These are phyloP conservation scores for Sporothrix protearum DNA, from an alignment of 2,329 filamentous ascomycete genomes.

Conservation along the genomic window DNA sequence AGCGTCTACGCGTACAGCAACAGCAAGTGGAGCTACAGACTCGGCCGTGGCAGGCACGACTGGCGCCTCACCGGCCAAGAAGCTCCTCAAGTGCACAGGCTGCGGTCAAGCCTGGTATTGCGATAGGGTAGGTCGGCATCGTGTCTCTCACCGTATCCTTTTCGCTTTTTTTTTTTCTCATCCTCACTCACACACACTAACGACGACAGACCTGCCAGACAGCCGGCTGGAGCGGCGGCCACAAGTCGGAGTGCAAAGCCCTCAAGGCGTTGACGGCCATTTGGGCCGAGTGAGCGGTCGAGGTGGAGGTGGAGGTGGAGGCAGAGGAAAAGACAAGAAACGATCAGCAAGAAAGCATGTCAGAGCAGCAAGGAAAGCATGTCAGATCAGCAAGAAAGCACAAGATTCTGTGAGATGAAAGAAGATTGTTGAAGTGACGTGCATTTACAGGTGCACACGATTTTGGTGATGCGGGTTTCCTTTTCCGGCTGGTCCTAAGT, in stretches of 20 bases:
- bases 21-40: not conserved
- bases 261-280: conserved; percentile 40
- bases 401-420: too few species aligned
- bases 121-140: conserved; percentile 38
- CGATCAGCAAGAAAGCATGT: not conserved
- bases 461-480: not conserved
- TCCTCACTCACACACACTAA: not conserved
- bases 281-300: conserved; percentile 30
- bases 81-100: conserved; percentile 42
- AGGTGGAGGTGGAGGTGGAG: too few species aligned
- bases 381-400: too few species aligned
- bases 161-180: too few species aligned
- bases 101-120: conserved; percentile 47
- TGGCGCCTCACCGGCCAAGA: conserved; percentile 18
- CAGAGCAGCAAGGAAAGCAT: too few species aligned
- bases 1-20: not conserved
- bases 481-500: conserved; percentile 2
- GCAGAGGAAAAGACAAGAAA: not conserved
- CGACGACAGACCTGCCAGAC: conserved; percentile 42
- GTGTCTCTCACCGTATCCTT: not conserved
- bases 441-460: too few species aligned
- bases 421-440: too few species aligned
- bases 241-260: conserved; percentile 45
- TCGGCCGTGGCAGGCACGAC: conserved; percentile 14
- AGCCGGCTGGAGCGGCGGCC: conserved; percentile 42